Evolutionary conservation across 345 rosid species (phyloP).

Genomic region (Abelmoschus esculentus): DNA sequence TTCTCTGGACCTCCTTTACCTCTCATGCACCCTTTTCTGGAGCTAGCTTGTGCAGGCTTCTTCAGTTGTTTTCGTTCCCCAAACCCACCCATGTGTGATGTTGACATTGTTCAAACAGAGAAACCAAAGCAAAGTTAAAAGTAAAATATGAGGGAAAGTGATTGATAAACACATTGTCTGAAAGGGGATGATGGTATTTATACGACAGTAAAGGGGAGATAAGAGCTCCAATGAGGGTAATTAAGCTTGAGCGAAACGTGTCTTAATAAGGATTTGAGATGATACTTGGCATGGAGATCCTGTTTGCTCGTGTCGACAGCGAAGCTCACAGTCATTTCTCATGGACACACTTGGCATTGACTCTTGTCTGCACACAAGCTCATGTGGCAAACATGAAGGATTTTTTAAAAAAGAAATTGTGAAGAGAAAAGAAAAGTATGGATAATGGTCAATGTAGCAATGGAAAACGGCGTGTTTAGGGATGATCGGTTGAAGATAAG

Average conservation of each 20-base stretch:
- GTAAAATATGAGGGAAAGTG: background rate
- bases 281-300: conserved; percentile 40
- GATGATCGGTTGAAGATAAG: conserved; percentile 14
- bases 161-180: conserved; percentile 15
- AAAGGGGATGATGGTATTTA: conserved; percentile 11
- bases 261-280: conserved; percentile 17
- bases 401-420: too few species aligned
- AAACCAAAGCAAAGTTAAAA: background rate
- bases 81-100: conserved; percentile 19
- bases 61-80: conserved; percentile 28
- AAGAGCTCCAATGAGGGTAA: conserved; percentile 7
- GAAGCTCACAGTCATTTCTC: conserved; percentile 13
- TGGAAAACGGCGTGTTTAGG: background rate
- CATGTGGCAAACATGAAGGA: conserved; percentile 11
- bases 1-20: conserved; percentile 98
- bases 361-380: conserved; percentile 15
- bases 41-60: conserved; percentile 68
- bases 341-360: conserved; percentile 17
- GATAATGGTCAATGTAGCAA: conserved; percentile 4
- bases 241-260: conserved; percentile 37
- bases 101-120: conserved; percentile 19
- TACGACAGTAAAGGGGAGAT: conserved; percentile 5
- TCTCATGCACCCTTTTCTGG: conserved; percentile 96
- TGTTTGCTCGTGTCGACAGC: conserved; percentile 39
- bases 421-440: background rate